Evolutionary conservation across 176 grass and related monocot species (phyloP).

Genomic region (Olyra latifolia): DNA sequence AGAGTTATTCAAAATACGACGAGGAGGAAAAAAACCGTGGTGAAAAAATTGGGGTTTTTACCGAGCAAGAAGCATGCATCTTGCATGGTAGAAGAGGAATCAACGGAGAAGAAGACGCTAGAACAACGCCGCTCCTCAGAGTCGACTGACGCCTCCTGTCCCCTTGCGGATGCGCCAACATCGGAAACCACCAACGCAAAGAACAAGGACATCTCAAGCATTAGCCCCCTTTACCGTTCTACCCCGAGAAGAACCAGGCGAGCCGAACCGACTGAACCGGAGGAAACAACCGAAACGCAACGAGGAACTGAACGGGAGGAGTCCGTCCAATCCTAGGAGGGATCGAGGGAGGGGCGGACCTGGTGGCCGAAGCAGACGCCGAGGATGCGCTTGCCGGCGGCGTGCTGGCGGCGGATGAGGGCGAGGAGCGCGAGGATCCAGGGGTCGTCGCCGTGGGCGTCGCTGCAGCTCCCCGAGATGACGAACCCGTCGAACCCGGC

Average conservation of each 20-base stretch:
- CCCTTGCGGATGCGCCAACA: slow-evolving; percentile 1
- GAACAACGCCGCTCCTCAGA: slow-evolving; percentile 37
- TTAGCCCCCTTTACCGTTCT: background rate
- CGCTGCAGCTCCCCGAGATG: slow-evolving; percentile 84
- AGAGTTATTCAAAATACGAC: too few species aligned
- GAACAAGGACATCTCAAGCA: background rate
- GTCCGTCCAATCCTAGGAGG: background rate
- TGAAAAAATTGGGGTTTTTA: background rate
- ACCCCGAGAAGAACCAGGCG: background rate
- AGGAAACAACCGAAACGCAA: background rate
- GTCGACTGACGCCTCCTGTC: background rate
- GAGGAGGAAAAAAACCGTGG: background rate
- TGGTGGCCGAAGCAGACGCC: slow-evolving; percentile 98
- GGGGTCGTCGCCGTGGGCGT: slow-evolving; percentile 66
- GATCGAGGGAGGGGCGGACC: slow-evolving; percentile 30
- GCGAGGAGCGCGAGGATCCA: slow-evolving; percentile 73
- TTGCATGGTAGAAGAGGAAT: background rate
- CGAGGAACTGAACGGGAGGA: background rate
- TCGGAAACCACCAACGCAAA: slow-evolving; percentile 11
- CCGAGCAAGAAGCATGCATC: background rate
- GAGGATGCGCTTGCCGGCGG: slow-evolving; percentile 70
- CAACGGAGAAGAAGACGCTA: background rate
- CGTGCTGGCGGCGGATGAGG: slow-evolving; percentile 47
- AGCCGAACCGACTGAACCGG: too few species aligned
- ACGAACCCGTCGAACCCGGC: slow-evolving; percentile 62